Percentiles rank a stretch among this genome's conserved stretches.
These are phyloP conservation scores for Haematococcus lacustris DNA, from an alignment of 139 green algal species.

Conservation along the genomic window DNA sequence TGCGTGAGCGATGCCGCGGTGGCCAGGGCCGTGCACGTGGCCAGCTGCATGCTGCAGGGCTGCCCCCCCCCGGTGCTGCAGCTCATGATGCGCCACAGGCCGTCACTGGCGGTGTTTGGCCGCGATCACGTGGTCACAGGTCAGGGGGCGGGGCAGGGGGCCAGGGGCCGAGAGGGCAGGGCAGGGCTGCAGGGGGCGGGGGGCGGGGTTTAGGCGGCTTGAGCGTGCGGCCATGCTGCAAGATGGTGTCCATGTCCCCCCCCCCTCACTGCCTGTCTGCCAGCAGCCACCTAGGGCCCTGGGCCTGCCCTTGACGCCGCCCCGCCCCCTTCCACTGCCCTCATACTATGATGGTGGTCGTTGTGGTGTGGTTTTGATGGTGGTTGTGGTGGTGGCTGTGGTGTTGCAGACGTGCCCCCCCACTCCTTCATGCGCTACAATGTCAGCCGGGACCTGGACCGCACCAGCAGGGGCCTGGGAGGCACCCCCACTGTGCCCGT, in stretches of 20 bases:
- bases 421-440: constrained; percentile 54
- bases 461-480: constrained; percentile 54
- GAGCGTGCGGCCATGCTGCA: background rate
- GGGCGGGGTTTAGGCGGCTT: background rate
- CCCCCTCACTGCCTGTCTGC: background rate
- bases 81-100: constrained; percentile 23
- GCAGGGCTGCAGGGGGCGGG: no score
- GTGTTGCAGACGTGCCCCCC: constrained; percentile 53
- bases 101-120: constrained; percentile 62
- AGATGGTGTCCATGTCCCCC: background rate
- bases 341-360: background rate
- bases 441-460: constrained; percentile 38
- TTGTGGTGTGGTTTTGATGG: background rate
- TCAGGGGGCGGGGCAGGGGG: background rate
- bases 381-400: background rate
- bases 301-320: background rate
- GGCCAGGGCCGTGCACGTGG: constrained; percentile 1
- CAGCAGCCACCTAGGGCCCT: background rate
- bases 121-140: constrained; percentile 24
- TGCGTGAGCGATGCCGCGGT: constrained; percentile 46
- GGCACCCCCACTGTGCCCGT: constrained; percentile 39
- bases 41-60: constrained; percentile 33
- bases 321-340: background rate
- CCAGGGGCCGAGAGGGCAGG: no score
- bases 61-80: constrained; percentile 26